Evolutionary conservation across 1,284 basidiomycete species (phyloP).

Genomic region (Cutaneotrichosporon sp.): DNA sequence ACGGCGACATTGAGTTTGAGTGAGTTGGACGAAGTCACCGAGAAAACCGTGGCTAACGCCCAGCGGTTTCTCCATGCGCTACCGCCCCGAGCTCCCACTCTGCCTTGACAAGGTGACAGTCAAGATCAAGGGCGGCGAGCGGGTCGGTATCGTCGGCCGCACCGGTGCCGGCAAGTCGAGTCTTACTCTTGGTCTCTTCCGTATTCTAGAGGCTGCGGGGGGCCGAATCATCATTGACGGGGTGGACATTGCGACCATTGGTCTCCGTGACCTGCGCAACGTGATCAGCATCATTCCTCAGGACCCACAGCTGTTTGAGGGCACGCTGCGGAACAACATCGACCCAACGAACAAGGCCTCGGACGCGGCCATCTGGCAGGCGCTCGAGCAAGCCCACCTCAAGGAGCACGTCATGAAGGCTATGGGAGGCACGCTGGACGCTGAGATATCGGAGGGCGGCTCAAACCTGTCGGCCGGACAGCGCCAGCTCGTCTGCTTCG

Average conservation of each 20-base stretch:
- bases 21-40: slow-evolving; percentile 48
- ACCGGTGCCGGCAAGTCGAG: slow-evolving; percentile 89
- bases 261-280: slow-evolving; percentile 63
- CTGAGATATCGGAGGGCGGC: slow-evolving; percentile 72
- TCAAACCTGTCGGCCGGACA: slow-evolving; percentile 76
- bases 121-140: slow-evolving; percentile 62
- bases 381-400: slow-evolving; percentile 63
- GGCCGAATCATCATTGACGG: slow-evolving; percentile 80
- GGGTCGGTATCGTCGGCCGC: slow-evolving; percentile 77
- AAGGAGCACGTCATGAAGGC: slow-evolving; percentile 60
- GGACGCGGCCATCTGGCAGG: slow-evolving; percentile 76
- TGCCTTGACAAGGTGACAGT: slow-evolving; percentile 71
- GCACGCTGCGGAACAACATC: slow-evolving; percentile 57
- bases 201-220: slow-evolving; percentile 70
- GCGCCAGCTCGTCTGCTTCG: slow-evolving; percentile 75
- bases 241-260: slow-evolving; percentile 75
- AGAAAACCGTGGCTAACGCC: background rate
- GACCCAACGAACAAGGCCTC: slow-evolving; percentile 53
- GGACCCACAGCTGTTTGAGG: slow-evolving; percentile 74
- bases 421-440: slow-evolving; percentile 68
- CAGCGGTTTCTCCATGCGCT: slow-evolving; percentile 72
- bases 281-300: slow-evolving; percentile 88
- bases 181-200: slow-evolving; percentile 55
- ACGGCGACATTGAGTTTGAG: slow-evolving; percentile 72
- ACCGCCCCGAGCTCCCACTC: slow-evolving; percentile 73